These are phyloP conservation scores for Sabuloglossum arenarium DNA, from an alignment of 495 filamentous ascomycete species.

Conservation along the genomic window DNA sequence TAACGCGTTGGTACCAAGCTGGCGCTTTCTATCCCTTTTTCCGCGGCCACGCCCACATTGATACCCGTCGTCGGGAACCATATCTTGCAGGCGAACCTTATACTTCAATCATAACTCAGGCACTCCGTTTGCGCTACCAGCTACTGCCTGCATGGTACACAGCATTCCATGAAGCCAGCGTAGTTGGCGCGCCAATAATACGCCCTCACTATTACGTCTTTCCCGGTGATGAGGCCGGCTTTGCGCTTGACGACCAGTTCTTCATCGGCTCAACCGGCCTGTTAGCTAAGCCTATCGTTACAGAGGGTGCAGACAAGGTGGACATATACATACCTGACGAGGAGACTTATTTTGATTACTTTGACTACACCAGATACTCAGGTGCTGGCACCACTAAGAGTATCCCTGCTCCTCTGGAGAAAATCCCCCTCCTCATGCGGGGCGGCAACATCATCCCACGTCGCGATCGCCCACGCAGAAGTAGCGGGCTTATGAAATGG, in stretches of 20 bases:
- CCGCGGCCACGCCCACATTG: slow-evolving; percentile 94
- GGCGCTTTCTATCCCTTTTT: slow-evolving; percentile 98
- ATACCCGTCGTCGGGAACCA: slow-evolving; percentile 81
- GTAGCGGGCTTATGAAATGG: slow-evolving; percentile 71
- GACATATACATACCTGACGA: slow-evolving; percentile 74
- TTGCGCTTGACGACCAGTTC: slow-evolving; percentile 79
- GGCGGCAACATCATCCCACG: slow-evolving; percentile 83
- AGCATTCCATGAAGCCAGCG: slow-evolving; percentile 73
- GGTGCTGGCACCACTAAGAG: slow-evolving; percentile 36
- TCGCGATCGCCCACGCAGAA: slow-evolving; percentile 68
- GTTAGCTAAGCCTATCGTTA: slow-evolving; percentile 68
- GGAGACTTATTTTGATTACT: slow-evolving; percentile 86
- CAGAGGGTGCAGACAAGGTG: slow-evolving; percentile 46
- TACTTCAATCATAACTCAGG: slow-evolving; percentile 64
- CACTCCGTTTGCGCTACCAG: slow-evolving; percentile 71
- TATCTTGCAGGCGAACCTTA: slow-evolving; percentile 76
- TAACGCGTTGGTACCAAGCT: slow-evolving; percentile 89
- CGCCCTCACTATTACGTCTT: slow-evolving; percentile 82
- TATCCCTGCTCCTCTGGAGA: slow-evolving; percentile 58
- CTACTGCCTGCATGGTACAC: slow-evolving; percentile 93
- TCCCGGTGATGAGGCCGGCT: slow-evolving; percentile 67
- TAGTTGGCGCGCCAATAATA: slow-evolving; percentile 69
- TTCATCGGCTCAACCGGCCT: slow-evolving; percentile 75
- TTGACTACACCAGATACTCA: slow-evolving; percentile 53
- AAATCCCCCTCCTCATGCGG: slow-evolving; percentile 73